These are phyloP conservation scores for Debaryomycetaceae sp. DNA, from an alignment of 1,139 yeast genomes.

Conservation along the genomic window DNA sequence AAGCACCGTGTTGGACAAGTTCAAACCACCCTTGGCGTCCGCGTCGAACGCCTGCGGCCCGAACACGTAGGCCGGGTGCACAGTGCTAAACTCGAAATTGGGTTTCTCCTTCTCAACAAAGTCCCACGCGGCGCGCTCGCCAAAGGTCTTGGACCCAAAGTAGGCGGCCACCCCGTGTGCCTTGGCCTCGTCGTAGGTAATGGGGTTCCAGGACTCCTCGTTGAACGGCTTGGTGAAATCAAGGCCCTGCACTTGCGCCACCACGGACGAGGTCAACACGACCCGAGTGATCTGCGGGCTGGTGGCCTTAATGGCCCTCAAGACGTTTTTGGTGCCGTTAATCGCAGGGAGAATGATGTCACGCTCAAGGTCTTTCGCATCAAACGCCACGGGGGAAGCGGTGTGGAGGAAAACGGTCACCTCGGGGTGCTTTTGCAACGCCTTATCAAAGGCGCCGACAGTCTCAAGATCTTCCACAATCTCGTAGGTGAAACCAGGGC, in stretches of 20 bases:
- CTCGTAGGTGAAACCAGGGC: conserved; percentile 19
- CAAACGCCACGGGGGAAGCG: conserved; percentile 36
- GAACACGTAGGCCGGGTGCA: conserved; percentile 44
- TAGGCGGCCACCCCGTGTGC: conserved; percentile 13
- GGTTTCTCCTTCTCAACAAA: conserved; percentile 28
- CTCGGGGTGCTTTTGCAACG: conserved; percentile 23
- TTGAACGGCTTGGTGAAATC: conserved; percentile 13
- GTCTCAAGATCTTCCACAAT: conserved; percentile 28
- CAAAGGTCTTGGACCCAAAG: conserved; percentile 20
- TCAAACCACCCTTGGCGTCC: conserved; percentile 22
- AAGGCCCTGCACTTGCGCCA: conserved; percentile 21
- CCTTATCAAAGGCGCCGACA: conserved; percentile 31
- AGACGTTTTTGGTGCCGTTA: conserved; percentile 26
- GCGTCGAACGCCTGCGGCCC: conserved; percentile 36
- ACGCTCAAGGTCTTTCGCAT: conserved; percentile 20
- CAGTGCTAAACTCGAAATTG: conserved; percentile 32
- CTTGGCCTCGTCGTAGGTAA: conserved; percentile 13
- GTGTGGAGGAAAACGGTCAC: conserved; percentile 34
- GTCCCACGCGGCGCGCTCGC: conserved; percentile 31
- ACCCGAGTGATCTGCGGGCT: conserved; percentile 49
- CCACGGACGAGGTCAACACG: conserved; percentile 53
- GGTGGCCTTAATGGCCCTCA: conserved; percentile 29
- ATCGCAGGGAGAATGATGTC: conserved; percentile 30
- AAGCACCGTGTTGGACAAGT: conserved; percentile 32
- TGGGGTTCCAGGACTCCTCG: conserved; percentile 11